phyloP scores from a whole-genome alignment of 805 yeast species.

The Wickerhamiella kazuoi region DNA sequence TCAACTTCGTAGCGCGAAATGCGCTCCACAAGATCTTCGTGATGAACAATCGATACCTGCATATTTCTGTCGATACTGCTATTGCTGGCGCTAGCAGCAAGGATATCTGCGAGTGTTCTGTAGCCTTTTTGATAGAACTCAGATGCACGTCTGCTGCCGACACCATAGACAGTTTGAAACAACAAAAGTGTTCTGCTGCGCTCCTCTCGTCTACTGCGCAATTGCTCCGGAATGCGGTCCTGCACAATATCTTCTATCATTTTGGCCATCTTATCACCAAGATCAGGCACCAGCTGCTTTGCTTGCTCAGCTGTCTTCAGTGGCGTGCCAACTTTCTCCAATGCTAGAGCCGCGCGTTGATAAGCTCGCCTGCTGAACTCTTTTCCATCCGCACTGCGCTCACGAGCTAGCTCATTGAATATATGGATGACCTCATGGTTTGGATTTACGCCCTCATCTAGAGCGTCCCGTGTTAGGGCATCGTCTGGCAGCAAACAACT shows the following conservation, averaged over 20 bases:
- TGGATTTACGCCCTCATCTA: not conserved
- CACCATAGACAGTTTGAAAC: constrained; percentile 31
- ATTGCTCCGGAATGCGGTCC: constrained; percentile 12
- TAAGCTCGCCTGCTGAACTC: constrained; percentile 27
- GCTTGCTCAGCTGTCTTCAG: constrained; percentile 27
- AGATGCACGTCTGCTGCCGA: constrained; percentile 28
- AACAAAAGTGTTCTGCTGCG: constrained; percentile 16
- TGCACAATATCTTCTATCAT: constrained; percentile 31
- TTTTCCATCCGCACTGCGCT: constrained; percentile 23
- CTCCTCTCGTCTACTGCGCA: constrained; percentile 13
- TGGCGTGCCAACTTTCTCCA: constrained; percentile 16
- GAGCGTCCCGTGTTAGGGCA: too few species aligned
- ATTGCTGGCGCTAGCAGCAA: constrained; percentile 15
- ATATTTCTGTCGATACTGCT: constrained; percentile 13
- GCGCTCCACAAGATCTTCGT: constrained; percentile 28
- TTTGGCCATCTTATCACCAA: constrained; percentile 26
- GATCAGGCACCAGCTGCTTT: constrained; percentile 18
- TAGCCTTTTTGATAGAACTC: constrained; percentile 26
- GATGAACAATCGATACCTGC: constrained; percentile 29
- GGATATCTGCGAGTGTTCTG: constrained; percentile 24
- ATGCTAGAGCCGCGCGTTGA: constrained; percentile 26
- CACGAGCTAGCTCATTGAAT: constrained; percentile 20
- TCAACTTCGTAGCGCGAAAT: constrained; percentile 32
- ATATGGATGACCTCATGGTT: constrained; percentile 21
- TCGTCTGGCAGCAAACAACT: too few species aligned